Evolutionary conservation across 2,329 filamentous ascomycete species (phyloP).

Genomic region (Penicillium sp.): DNA sequence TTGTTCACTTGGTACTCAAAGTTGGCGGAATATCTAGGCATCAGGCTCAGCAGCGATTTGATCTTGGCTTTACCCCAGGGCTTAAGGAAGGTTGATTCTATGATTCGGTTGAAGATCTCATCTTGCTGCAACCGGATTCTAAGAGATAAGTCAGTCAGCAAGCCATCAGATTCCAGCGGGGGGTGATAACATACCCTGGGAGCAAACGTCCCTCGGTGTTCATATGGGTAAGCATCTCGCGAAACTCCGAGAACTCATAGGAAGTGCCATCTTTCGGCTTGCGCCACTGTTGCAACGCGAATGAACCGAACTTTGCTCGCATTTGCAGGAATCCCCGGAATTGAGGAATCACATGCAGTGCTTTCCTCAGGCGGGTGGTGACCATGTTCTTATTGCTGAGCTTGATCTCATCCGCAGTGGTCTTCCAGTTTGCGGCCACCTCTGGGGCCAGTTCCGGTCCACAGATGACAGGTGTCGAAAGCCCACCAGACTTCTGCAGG

Average conservation of each 20-base stretch:
- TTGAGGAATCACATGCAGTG: constrained; percentile 14
- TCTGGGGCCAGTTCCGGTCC: constrained; percentile 5
- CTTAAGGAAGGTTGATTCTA: constrained; percentile 24
- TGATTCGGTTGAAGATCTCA: constrained; percentile 25
- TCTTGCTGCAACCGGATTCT: constrained; percentile 22
- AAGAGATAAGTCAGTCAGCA: neutral
- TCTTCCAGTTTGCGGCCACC: neutral
- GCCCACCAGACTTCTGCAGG: constrained; percentile 15
- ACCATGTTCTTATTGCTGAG: constrained; percentile 1
- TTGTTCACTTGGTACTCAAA: constrained; percentile 33
- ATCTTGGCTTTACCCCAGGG: constrained; percentile 17
- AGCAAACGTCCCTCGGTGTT: constrained; percentile 33
- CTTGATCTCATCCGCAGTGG: neutral
- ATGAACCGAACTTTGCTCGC: constrained; percentile 37
- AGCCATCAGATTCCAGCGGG: neutral
- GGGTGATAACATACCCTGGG: constrained; percentile 26
- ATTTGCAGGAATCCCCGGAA: constrained; percentile 33
- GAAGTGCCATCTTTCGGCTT: constrained; percentile 21
- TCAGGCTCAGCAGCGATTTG: constrained; percentile 18
- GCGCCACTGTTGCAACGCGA: constrained; percentile 33
- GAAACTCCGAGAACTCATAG: constrained; percentile 34
- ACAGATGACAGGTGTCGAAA: constrained; percentile 19
- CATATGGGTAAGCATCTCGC: constrained; percentile 31
- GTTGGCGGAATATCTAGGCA: constrained; percentile 32
- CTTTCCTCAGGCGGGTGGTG: constrained; percentile 12